Evolutionary conservation across 371 early-diverging fungal genomes (phyloP), one percentile per base, ranked within the genome.

Genomic region (Mucor racemosus): DNA sequence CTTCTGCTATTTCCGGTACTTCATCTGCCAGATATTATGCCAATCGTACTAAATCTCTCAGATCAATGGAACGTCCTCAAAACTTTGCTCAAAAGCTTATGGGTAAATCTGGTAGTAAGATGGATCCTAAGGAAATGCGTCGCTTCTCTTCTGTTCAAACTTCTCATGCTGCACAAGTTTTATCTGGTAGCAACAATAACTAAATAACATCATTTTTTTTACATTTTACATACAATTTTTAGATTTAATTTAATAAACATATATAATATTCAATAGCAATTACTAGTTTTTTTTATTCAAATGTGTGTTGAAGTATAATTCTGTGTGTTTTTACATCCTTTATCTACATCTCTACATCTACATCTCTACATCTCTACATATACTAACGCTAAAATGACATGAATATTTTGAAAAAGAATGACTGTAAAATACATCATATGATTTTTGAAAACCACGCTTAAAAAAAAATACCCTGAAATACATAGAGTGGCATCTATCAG

Each of bases 71-170:
- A 36, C 69, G 74, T 26, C 74, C 74, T 56, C 72, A 71, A 41
- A 77, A 74, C 69, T 67, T 74, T 65, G 71, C 67, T 55, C 58
- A 69, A 65, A 76, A 69, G 62, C 19, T 73, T 35, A 36, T 69
- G 65, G 65, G 65, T 39, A 62, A 57, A 38, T 13, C 39, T 31
- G 58, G 63, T 6, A 69, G 71, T 69, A 71, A 71, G 61, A 82
- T 83, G 77, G 70, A 80, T 21, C 73, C 78, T 54, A 78, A 75
- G 55, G 81, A 80, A 65, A 76, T 80, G 81, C 76, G 81, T 36
- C 73, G 81, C 4, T 71, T 80, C 54, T 78, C 78, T 10, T 78
- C 78, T 42, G 78, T 75, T 14, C 80, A 79, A 54, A 63, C 63
- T 31, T 48, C 46, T 53, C 63, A 63, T 63, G 63, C 63, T 54